Evolutionary conservation across 805 yeast genomes (phyloP), one percentile per base, ranked within the genome.

Genomic region (Candida insectalens): DNA sequence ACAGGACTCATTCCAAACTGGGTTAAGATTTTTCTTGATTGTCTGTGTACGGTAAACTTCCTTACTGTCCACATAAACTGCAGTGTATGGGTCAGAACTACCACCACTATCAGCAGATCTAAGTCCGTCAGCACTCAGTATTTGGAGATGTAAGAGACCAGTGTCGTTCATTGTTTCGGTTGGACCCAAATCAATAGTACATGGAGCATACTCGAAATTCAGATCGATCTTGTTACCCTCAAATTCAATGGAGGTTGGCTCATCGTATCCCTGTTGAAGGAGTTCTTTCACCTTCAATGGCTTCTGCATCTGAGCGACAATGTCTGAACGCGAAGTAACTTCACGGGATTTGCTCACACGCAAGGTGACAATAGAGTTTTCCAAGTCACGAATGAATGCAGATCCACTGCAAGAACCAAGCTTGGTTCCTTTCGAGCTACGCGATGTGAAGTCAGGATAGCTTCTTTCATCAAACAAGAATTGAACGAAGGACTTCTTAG

Each of bases 1-100:
- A 17, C 71, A 61, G 6, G 60, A 54, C 46, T 83, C 92, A 51
- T 83, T 77, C 88, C 92, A 87, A 8, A 65, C 67, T 13, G 95
- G 95, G 36, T 73, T 63, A 44, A 82, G 60, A 0, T 83, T 73
- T 51, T 74, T 81, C 57, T 79, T 78, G 38, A 74, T 62, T 36
- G 69, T 69, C 37, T 69, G 74, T 8, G 83, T 75, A 55, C 65
- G 80, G 59, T 53, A 71, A 4, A 74, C 55, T 42, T 69, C 64
- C 27, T 61, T 48, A 6, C 73, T 78, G 49, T 79, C 77, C 13
- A 77, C 50, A 30, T 51, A 59, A n/a, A 82, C 53, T 17, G 56
- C 57, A 30, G 67, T 67, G 46, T 63, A 72, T 36, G 94, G 94
- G 60, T 83, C 94, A 3, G 89, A 77, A 47, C 75, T 77, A 36